phyloP scores from a whole-genome alignment of 192 early-diverging fungal species.

The Backusella psychrophila region DNA sequence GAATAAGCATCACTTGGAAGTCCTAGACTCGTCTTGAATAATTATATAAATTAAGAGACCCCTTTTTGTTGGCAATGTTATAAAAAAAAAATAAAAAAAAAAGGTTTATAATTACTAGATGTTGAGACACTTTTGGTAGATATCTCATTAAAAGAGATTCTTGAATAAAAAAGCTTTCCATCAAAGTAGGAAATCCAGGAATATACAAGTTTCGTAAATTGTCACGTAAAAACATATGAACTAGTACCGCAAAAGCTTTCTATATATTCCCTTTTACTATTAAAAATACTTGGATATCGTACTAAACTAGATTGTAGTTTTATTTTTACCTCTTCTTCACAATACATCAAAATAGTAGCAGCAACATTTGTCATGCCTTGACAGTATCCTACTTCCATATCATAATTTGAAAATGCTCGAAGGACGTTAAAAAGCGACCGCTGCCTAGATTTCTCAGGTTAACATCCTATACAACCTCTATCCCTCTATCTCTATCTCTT shows the following conservation, averaged over 20 bases:
- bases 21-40: conserved; percentile 37
- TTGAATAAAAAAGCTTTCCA: conserved; percentile 57
- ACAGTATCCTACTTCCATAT: conserved; percentile 81
- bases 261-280: conserved; percentile 19
- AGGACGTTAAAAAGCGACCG: conserved; percentile 73
- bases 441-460: conserved; percentile 48
- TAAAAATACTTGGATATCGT: not conserved
- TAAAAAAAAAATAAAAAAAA: not conserved
- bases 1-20: conserved; percentile 48
- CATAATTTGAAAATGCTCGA: conserved; percentile 74
- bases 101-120: conserved; percentile 39
- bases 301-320: not conserved
- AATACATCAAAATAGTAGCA: conserved; percentile 72
- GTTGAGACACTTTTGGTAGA: conserved; percentile 40
- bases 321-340: conserved; percentile 48
- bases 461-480: not conserved
- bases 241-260: conserved; percentile 51
- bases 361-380: conserved; percentile 85
- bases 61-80: not conserved
- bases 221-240: conserved; percentile 47
- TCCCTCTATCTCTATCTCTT: not conserved
- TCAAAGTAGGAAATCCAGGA: conserved; percentile 54
- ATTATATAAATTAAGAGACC: not conserved
- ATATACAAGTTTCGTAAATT: conserved; percentile 48
- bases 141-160: conserved; percentile 46